Base-by-base conservation (phyloP, 2,329 filamentous ascomycete genomes). In the Acarospora socialis region DNA sequence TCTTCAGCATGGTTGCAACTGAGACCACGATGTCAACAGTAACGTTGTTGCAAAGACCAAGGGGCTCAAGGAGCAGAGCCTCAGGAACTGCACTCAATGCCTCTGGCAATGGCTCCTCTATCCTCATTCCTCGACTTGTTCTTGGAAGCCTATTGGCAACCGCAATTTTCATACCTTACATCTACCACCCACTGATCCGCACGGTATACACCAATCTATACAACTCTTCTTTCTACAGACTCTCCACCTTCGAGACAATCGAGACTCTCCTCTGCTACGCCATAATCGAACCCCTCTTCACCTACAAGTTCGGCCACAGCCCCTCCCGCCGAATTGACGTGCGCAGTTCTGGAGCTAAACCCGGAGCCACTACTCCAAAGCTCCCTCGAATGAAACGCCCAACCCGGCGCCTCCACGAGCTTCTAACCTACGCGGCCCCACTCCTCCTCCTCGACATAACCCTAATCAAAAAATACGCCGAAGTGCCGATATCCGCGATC, bases 381-480 rank as follows among this genome's bases (percentile, higher is more conserved):
- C 21, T 33, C 9, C 30, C 30, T n/a, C 24, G 27, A 10, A 44
- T 46, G 42, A 31, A 37, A 23, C 36, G 43, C 9, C 43, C 43
- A 5, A 33, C 40, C 7, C 30, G 34, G 24, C 36, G 43, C 12
- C 24, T 33, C 7, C 9, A 16, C n/a, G 43, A 45, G 24, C 30
- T 32, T 5, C 18, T 39, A n/a, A 34, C 26, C 14, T 46, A 45
- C 28, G 33, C 41, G 20, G 29, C 34, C 3, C 44, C 44, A 2
- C 35, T 46, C 7, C 29, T 46, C 4, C 23, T 35, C 5, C 15
- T 46, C 20, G 44, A 46, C 28, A 31, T 46, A 3, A 38, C 33
- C 13, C 35, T 46, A 38, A 44, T 46, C 36, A 46, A 46, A 33
- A 46, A 46, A 37, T 46, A 41, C 30, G 41, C 43, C 20, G 37